Conservation (phyloP, 305 asterid species). For the Fraxinus baroniana region DNA sequence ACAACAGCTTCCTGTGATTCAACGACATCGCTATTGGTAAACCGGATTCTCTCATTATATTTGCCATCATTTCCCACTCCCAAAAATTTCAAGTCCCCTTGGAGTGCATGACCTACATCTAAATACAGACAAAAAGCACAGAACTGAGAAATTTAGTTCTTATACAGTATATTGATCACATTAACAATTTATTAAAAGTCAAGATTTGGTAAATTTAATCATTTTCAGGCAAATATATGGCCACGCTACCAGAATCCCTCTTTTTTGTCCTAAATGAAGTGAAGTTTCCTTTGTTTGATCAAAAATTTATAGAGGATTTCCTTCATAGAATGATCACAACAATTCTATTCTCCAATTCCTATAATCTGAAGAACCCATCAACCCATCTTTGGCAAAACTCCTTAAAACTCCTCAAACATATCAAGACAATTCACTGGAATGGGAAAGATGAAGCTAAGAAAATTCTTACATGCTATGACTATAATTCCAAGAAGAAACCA, state of each 20-base stretch:
- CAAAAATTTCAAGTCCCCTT: slow-evolving; percentile 28
- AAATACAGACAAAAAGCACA: neutral
- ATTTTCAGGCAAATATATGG: neutral
- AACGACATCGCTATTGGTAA: slow-evolving; percentile 35
- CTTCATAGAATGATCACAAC: neutral
- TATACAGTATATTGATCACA: neutral
- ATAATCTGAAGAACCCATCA: neutral
- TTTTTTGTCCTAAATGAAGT: neutral
- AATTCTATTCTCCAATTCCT: neutral
- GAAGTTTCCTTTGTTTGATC: neutral
- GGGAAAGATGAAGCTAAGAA: neutral
- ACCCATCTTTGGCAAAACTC: neutral
- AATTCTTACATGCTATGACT: slow-evolving; percentile 53
- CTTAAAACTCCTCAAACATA: neutral
- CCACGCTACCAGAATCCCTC: neutral
- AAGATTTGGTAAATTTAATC: neutral
- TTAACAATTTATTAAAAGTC: neutral
- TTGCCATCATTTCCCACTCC: slow-evolving; percentile 23
- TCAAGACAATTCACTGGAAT: neutral
- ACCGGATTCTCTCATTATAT: slow-evolving; percentile 10
- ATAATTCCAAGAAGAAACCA: slow-evolving; percentile 31
- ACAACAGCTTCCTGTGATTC: slow-evolving; percentile 72
- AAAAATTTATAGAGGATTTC: neutral
- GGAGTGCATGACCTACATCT: slow-evolving; percentile 42
- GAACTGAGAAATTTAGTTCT: neutral